Evolutionary conservation across 2,329 filamentous ascomycete genomes (phyloP).

Genomic region (Diaporthe eres): DNA sequence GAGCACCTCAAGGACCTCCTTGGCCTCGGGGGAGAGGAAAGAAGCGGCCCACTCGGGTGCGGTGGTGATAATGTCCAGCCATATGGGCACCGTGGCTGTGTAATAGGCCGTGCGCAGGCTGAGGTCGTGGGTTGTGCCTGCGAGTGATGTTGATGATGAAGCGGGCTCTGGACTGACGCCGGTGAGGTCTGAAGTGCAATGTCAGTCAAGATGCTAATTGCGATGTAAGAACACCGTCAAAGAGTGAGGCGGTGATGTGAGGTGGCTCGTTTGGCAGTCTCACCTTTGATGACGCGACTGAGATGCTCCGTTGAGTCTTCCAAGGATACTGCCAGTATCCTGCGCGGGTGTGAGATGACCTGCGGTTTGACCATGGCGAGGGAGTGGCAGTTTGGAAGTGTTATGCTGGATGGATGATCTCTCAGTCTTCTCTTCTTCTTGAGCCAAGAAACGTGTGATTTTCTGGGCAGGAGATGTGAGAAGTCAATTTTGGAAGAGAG

Average conservation of each 20-base stretch:
- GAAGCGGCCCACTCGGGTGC: slow-evolving; percentile 68
- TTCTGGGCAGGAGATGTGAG: not conserved
- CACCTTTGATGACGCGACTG: slow-evolving; percentile 68
- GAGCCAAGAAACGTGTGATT: too few species aligned
- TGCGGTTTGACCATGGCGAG: slow-evolving; percentile 33
- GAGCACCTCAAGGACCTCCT: slow-evolving; percentile 73
- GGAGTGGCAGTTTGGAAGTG: not conserved
- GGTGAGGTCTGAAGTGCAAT: slow-evolving; percentile 62
- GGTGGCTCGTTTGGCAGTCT: not conserved
- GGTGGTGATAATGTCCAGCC: slow-evolving; percentile 73
- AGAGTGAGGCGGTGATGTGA: not conserved
- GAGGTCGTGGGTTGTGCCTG: slow-evolving; percentile 72
- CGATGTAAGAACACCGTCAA: slow-evolving; percentile 7
- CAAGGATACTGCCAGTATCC: slow-evolving; percentile 71
- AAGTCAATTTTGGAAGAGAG: not conserved
- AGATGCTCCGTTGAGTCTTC: slow-evolving; percentile 62
- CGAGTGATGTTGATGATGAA: slow-evolving; percentile 58
- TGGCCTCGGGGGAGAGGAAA: slow-evolving; percentile 73
- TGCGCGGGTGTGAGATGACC: slow-evolving; percentile 66
- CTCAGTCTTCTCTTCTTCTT: not conserved
- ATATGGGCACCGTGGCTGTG: slow-evolving; percentile 71
- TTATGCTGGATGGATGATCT: not conserved
- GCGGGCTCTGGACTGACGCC: slow-evolving; percentile 59
- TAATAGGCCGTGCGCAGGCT: slow-evolving; percentile 73
- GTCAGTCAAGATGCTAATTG: slow-evolving; percentile 35